A percentile compares a stretch with the other conserved stretches of the same genome.
phyloP scores from a whole-genome alignment of 1,284 basidiomycete species.

The Cutaneotrichosporon daszewskae region DNA sequence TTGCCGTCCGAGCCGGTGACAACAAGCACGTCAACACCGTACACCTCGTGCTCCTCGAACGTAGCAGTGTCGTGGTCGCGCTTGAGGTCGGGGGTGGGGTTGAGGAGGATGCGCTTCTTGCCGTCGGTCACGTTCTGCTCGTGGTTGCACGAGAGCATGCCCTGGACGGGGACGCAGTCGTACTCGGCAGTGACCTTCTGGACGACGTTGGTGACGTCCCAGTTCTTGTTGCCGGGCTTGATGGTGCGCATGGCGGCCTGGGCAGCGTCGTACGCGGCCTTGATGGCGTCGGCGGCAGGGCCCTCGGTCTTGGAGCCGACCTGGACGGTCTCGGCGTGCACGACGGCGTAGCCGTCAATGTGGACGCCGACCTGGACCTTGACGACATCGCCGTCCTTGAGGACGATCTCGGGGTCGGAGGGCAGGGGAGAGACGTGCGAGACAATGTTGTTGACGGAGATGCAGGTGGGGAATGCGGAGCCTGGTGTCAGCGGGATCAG shows the following conservation, averaged over 20 bases:
- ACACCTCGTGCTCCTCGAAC: conserved; percentile 92
- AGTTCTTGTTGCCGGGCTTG: conserved; percentile 89
- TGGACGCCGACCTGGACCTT: conserved; percentile 95
- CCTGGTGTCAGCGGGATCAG: conserved; percentile 53
- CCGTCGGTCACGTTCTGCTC: conserved; percentile 90
- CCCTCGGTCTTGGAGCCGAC: conserved; percentile 78
- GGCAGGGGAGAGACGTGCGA: conserved; percentile 56
- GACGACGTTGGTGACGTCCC: conserved; percentile 84
- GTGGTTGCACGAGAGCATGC: conserved; percentile 59
- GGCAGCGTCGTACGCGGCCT: conserved; percentile 87
- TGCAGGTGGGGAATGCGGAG: conserved; percentile 85
- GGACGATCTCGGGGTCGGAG: conserved; percentile 60
- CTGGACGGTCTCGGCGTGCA: conserved; percentile 81
- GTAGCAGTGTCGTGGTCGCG: conserved; percentile 74
- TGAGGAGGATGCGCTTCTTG: conserved; percentile 90
- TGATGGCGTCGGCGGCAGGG: conserved; percentile 79
- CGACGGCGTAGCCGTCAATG: conserved; percentile 68
- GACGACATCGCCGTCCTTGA: conserved; percentile 87
- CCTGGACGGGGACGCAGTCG: conserved; percentile 84
- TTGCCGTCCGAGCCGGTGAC: conserved; percentile 85
- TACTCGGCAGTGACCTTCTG: conserved; percentile 66
- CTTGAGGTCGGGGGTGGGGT: conserved; percentile 76
- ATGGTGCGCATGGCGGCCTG: conserved; percentile 83
- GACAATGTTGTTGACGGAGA: conserved; percentile 76
- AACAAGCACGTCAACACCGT: conserved; percentile 88